Conservation (phyloP, 371 early-diverging fungal genomes). For the Smittium mucronatum region DNA sequence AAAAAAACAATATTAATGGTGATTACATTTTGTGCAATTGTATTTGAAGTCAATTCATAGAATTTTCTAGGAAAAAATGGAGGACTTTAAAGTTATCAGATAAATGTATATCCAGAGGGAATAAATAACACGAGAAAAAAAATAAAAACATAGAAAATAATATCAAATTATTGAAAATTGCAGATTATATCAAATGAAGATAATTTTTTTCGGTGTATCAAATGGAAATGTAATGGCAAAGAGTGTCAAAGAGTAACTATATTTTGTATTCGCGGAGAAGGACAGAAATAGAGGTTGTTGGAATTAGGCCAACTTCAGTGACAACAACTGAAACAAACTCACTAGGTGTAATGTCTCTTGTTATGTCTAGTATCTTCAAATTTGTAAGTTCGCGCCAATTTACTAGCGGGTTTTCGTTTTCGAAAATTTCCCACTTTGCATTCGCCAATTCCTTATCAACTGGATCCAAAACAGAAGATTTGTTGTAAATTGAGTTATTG, state of each 20-base stretch:
- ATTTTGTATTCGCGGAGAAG: slow-evolving; percentile 42
- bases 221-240: no score
- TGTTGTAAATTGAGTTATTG: slow-evolving; percentile 11
- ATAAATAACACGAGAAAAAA: no score
- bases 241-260: slow-evolving; percentile 16
- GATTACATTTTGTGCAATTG: no score
- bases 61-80: no score
- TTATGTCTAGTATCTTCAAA: slow-evolving; percentile 69
- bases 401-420: slow-evolving; percentile 32
- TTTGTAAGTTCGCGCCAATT: slow-evolving; percentile 47
- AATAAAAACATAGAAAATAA: no score
- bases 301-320: slow-evolving; percentile 88
- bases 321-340: slow-evolving; percentile 80
- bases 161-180: no score
- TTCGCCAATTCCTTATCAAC: slow-evolving; percentile 17
- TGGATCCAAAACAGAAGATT: slow-evolving; percentile 8
- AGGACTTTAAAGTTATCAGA: no score
- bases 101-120: no score
- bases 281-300: slow-evolving; percentile 83
- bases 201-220: no score
- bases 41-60: no score
- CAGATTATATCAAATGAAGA: no score
- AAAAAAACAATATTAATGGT: no score
- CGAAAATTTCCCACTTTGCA: slow-evolving; percentile 6
- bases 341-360: slow-evolving; percentile 91